phyloP scores from a whole-genome alignment of 1,284 basidiomycete genomes.

The Peniophora sp. region DNA sequence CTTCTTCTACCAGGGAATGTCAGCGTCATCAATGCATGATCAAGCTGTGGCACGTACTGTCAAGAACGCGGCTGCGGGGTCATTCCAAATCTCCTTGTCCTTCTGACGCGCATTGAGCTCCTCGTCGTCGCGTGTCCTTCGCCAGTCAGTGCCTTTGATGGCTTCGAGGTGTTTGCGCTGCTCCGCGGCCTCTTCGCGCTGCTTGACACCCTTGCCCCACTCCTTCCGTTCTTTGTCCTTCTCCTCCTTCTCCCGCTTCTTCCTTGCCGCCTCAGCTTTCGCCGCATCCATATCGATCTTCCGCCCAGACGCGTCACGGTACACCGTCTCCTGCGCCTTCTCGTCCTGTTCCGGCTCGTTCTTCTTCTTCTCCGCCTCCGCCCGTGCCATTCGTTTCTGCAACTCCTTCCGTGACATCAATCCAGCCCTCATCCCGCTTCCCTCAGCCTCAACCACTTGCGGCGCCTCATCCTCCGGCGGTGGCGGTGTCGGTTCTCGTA shows the following conservation, averaged over 20 bases:
- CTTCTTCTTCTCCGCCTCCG: slow-evolving; percentile 25
- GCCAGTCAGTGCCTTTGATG: slow-evolving; percentile 60
- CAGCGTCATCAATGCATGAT: background rate
- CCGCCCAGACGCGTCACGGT: slow-evolving; percentile 85
- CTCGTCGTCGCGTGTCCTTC: slow-evolving; percentile 75
- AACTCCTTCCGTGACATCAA: slow-evolving; percentile 63
- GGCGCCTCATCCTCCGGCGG: slow-evolving; percentile 66
- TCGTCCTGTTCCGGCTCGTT: slow-evolving; percentile 27
- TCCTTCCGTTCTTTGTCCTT: slow-evolving; percentile 87
- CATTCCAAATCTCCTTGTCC: slow-evolving; percentile 83
- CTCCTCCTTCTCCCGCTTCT: slow-evolving; percentile 74
- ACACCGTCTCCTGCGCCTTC: slow-evolving; percentile 82
- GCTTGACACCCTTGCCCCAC: slow-evolving; percentile 93
- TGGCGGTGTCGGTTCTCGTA: slow-evolving; percentile 42
- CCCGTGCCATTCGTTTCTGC: slow-evolving; percentile 46
- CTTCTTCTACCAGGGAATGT: slow-evolving; percentile 49
- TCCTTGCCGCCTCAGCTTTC: slow-evolving; percentile 70
- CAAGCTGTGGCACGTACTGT: slow-evolving; percentile 48
- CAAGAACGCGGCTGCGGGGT: slow-evolving; percentile 90
- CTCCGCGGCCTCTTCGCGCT: slow-evolving; percentile 72
- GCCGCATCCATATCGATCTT: slow-evolving; percentile 85
- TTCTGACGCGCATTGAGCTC: slow-evolving; percentile 81
- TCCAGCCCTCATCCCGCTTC: slow-evolving; percentile 58
- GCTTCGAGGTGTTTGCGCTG: slow-evolving; percentile 57
- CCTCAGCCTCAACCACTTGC: slow-evolving; percentile 44